Base-by-base conservation (phyloP, 148 eudicot genomes). In the Rhododendron kiyosumense region DNA sequence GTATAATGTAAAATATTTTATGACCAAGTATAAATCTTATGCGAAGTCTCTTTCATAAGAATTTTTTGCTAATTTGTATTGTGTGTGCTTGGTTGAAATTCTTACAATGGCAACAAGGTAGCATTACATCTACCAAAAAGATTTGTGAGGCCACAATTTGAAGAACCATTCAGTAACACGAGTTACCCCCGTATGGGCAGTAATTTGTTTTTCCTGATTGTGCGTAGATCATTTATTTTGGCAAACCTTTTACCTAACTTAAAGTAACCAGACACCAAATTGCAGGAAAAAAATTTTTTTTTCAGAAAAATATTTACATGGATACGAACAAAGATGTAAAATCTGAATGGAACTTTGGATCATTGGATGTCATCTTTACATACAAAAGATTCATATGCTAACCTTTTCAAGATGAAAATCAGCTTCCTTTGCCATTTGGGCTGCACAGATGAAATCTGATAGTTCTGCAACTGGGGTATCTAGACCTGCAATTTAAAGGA, bases 401-500 rank as follows among this genome's bases (percentile, higher is more conserved):
- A 81, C 69, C 67, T 57, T 30, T 52, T n/a, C 13, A 5, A 87
- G 87, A 87, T 87, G 82, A 1, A 84, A 76, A 84, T 91, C 93
- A 28, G 87, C 91, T 54, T 89, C 93, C 88, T 95, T 90, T 15
- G 94, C 93, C 89, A 91, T 82, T 88, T 94, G 98, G 48, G 96
- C 98, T 78, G 96, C 98, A 67, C 75, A 85, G 65, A 96, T 86
- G 43, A 91, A 92, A 87, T 94, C 94, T 20, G 94, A 88, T 11
- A 96, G 88, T 54, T 90, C 98, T 26, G 86, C 91, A 41, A 93
- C 34, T 34, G 98, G 86, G 28, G 97, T 87, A 24, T 90, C 89
- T 41, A 94, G 87, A 54, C 98, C 98, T 96, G 90, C 80, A 86
- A 79, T 85, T 77, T 30, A 78, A 54, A 54, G 22, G 15, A 32